Evolutionary conservation across 202 grass and related monocot species (phyloP).

Genomic region (Dendrocalamus latiflorus): DNA sequence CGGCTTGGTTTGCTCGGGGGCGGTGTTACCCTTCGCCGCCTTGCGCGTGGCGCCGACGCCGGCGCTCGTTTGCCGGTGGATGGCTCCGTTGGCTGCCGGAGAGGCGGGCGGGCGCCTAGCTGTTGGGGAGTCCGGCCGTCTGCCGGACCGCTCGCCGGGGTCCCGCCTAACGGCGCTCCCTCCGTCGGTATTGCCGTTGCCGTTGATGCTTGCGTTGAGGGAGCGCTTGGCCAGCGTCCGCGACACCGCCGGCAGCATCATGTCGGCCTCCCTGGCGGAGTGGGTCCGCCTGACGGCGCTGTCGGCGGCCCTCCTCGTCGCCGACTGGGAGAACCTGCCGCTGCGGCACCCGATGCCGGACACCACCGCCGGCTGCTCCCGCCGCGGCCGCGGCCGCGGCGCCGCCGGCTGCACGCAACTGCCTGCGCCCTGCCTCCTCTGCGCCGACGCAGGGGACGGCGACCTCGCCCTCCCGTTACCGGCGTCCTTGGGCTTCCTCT

Average conservation of each 20-base stretch:
- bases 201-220: constrained; percentile 6
- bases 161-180: not conserved
- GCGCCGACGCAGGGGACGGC: constrained; percentile 16
- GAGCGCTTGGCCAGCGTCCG: constrained; percentile 13
- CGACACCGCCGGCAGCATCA: constrained; percentile 11
- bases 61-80: not conserved
- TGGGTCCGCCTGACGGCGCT: constrained; percentile 31
- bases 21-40: not conserved
- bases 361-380: constrained; percentile 42
- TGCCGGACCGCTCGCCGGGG: constrained; percentile 32
- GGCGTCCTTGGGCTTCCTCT: not conserved
- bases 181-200: not conserved
- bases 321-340: constrained; percentile 42
- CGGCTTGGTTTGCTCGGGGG: constrained; percentile 1
- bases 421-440: not conserved
- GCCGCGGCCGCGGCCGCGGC: not conserved
- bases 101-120: constrained; percentile 12
- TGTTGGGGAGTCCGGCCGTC: constrained; percentile 30
- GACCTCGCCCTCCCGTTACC: constrained; percentile 17
- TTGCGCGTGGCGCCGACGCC: not conserved
- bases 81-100: not conserved
- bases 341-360: constrained; percentile 43
- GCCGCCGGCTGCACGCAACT: not conserved
- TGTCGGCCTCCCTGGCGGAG: constrained; percentile 39
- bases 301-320: constrained; percentile 35